Percentiles rank a stretch among this genome's conserved stretches.
Conservation (phyloP, 2,329 filamentous ascomycete genomes). For the Myriangium duriaei region DNA sequence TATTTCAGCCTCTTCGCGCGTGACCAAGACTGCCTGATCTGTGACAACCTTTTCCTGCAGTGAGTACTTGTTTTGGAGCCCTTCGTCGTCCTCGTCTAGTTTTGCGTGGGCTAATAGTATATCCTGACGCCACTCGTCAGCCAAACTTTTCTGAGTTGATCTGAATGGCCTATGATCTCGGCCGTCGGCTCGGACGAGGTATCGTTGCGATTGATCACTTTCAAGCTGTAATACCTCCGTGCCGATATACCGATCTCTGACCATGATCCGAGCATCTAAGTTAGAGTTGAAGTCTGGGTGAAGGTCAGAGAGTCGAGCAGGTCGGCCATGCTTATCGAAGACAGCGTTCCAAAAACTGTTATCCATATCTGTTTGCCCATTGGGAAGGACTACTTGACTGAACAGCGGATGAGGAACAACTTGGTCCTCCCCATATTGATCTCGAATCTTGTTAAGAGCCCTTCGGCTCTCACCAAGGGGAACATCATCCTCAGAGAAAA, state of each 20-base stretch:
- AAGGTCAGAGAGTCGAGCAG: not conserved
- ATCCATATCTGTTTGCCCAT: conserved; percentile 29
- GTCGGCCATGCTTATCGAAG: conserved; percentile 4
- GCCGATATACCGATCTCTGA: conserved; percentile 3
- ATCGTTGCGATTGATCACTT: conserved; percentile 3
- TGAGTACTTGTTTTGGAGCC: not conserved
- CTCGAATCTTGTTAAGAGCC: conserved; percentile 21
- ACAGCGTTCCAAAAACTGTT: conserved; percentile 5
- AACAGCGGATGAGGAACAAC: conserved; percentile 9
- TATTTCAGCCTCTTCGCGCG: conserved; percentile 67
- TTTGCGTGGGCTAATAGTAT: conserved; percentile 2
- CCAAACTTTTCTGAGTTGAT: not conserved
- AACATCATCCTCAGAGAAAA: conserved; percentile 29
- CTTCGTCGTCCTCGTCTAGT: conserved; percentile 1
- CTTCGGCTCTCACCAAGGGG: conserved; percentile 18
- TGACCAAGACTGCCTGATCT: conserved; percentile 1
- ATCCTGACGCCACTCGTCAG: conserved; percentile 4
- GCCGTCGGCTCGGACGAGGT: conserved; percentile 4
- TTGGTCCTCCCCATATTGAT: conserved; percentile 21
- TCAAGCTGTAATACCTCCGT: conserved; percentile 3
- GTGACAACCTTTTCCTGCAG: not conserved
- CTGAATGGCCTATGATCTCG: conserved; percentile 3
- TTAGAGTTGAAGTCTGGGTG: conserved; percentile 7
- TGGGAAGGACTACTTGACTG: conserved; percentile 7
- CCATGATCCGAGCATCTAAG: conserved; percentile 2